A percentile compares a stretch with the other conserved stretches of the same genome.
These are phyloP conservation scores for Amphicarpaea edgeworthii DNA, from an alignment of 306 rosid genomes.

Conservation along the genomic window DNA sequence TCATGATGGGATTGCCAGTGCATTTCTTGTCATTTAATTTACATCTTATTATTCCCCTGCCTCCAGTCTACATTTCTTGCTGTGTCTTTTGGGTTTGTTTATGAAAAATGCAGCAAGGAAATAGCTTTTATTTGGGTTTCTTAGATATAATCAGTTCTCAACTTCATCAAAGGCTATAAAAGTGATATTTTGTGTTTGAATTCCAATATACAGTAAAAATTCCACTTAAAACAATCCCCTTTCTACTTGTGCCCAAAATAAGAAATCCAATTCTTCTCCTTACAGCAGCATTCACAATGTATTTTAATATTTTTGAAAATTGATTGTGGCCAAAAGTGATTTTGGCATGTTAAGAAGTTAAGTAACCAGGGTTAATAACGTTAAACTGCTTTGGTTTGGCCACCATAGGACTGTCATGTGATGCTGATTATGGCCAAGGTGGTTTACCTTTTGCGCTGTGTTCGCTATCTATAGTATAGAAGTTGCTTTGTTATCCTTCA, in stretches of 20 bases:
- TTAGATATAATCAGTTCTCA: no score
- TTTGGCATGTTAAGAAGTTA: background rate
- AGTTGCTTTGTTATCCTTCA: background rate
- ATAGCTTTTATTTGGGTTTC: no score
- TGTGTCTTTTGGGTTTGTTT: no score
- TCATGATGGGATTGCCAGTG: background rate
- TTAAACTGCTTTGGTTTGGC: background rate
- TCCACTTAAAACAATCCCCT: background rate
- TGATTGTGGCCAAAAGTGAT: conserved; percentile 1
- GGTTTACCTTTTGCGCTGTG: background rate
- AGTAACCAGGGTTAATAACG: background rate
- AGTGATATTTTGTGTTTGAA: background rate
- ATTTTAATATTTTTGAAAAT: background rate
- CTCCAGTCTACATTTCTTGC: no score
- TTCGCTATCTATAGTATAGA: background rate
- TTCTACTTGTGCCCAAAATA: background rate
- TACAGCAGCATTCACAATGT: background rate
- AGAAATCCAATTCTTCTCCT: background rate
- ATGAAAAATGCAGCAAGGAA: no score
- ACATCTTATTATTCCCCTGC: no score
- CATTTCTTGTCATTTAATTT: background rate
- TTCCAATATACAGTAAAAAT: conserved; percentile 3
- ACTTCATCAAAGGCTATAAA: background rate
- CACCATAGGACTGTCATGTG: background rate
- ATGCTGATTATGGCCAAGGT: background rate